A percentile compares a stretch with the other conserved stretches of the same genome.
Conservation (phyloP, 257 asterid genomes). For the Lantana camara region DNA sequence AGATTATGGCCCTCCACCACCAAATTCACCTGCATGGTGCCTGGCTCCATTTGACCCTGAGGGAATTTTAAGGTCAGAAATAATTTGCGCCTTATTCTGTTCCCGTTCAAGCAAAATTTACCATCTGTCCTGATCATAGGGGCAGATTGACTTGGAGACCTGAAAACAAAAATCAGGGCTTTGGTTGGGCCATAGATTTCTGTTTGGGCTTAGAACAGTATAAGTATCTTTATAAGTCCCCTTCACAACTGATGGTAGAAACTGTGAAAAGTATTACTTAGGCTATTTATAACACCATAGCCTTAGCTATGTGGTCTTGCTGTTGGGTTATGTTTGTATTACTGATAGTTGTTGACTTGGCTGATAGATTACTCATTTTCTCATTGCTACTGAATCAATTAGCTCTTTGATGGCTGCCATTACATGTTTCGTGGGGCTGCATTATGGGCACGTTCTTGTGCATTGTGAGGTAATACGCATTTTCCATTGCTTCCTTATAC, state of each 20-base stretch:
- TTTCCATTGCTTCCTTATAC: slow-evolving; percentile 23
- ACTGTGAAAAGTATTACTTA: neutral
- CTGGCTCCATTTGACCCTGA: slow-evolving; percentile 95
- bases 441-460: slow-evolving; percentile 82
- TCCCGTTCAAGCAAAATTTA: slow-evolving; percentile 10
- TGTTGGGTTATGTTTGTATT: slow-evolving; percentile 24
- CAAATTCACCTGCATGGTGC: slow-evolving; percentile 89
- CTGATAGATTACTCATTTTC: slow-evolving; percentile 18
- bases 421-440: slow-evolving; percentile 83
- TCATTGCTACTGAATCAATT: slow-evolving; percentile 32
- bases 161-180: neutral
- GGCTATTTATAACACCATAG: neutral
- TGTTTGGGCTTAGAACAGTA: slow-evolving; percentile 7
- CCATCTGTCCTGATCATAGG: neutral
- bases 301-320: neutral
- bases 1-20: slow-evolving; percentile 83
- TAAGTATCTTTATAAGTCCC: neutral
- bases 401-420: slow-evolving; percentile 92
- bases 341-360: slow-evolving; percentile 9
- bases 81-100: slow-evolving; percentile 15
- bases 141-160: slow-evolving; percentile 10
- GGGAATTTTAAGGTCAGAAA: slow-evolving; percentile 77
- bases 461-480: slow-evolving; percentile 61
- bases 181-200: slow-evolving; percentile 13
- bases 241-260: neutral